Evolutionary conservation across 164 flowering plant species (phyloP), one percentile per base, ranked within the genome.

Genomic region (Macadamia integrifolia): DNA sequence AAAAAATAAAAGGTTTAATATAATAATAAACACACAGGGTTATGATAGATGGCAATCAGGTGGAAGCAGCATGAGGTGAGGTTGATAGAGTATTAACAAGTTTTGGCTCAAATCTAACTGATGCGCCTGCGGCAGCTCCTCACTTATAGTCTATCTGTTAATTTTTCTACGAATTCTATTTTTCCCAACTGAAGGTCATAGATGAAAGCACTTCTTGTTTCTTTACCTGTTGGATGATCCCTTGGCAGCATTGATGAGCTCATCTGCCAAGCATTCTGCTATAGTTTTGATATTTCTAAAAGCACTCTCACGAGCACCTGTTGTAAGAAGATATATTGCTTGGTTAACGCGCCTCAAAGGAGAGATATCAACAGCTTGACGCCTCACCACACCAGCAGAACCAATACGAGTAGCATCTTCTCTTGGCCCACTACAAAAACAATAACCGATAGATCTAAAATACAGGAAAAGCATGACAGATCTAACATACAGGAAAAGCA

Each of bases 321-420:
- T 76, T 2, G 76, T 72, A 28, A 76, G 74, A 17, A 72, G 76
- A 31, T 76, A 76, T 18, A 76, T 69, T 17, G 79, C 79, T 46
- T 76, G 76, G 68, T 77, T 77, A 43, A 73, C 80, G 60, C 77
- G 67, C 30, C 79, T 73, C 58, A 77, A 58, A 58, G 79, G 79
- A 63, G 76, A 77, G 40, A 77, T 77, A 73, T 76, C 79, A 57
- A 76, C 76, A 18, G 79, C 79, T 58, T 76, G 79, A 66, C 76
- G 68, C 55, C 77, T 76, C n/a, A 73, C 74, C 52, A 76, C 76
- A 76, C 79, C 79, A 62, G 79, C 74, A 42, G 79, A 76, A 31
- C 80, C 74, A 63, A 77, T 73, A 32, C 77, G 40, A 32, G 80
- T 73, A 5, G 76, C 80, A 70, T 77, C 80, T 67, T 77, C 80